Evolutionary conservation across 352 stramenopile genomes (phyloP).

Genomic region (Globisporangium ultimum): DNA sequence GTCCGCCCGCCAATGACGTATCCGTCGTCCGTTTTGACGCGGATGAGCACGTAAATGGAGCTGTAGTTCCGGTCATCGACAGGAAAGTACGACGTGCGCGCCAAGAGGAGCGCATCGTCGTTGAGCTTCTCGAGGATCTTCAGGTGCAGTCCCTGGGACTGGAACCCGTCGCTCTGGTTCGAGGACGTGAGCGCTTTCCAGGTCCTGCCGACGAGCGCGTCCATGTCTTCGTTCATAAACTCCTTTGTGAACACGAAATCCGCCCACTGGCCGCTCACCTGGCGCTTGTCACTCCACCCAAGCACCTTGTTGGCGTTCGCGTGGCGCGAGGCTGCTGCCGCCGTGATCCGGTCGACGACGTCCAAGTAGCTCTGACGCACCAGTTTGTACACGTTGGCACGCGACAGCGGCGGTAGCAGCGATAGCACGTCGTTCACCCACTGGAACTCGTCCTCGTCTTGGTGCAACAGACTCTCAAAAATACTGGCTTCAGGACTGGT

Average conservation of each 20-base stretch:
- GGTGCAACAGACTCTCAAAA: background rate
- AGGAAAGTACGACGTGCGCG: slow-evolving; percentile 20
- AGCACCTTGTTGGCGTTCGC: slow-evolving; percentile 23
- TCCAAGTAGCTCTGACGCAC: slow-evolving; percentile 10
- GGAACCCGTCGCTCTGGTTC: slow-evolving; percentile 22
- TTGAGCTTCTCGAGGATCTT: slow-evolving; percentile 32
- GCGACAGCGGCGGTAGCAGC: slow-evolving; percentile 15
- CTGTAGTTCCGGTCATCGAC: slow-evolving; percentile 14
- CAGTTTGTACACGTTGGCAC: slow-evolving; percentile 2
- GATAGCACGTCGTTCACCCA: slow-evolving; percentile 13
- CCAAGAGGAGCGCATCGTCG: slow-evolving; percentile 21
- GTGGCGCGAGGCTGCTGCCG: slow-evolving; percentile 11
- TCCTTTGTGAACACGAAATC: slow-evolving; percentile 27
- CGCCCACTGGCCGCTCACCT: slow-evolving; percentile 10
- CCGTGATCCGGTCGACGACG: slow-evolving; percentile 16
- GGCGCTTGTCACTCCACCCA: slow-evolving; percentile 28
- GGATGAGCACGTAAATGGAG: slow-evolving; percentile 20
- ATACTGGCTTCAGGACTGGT: background rate
- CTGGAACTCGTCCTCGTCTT: slow-evolving; percentile 17
- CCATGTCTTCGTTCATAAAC: slow-evolving; percentile 19
- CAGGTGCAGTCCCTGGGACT: slow-evolving; percentile 27
- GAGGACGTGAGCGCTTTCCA: slow-evolving; percentile 26
- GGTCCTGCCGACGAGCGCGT: slow-evolving; percentile 18
- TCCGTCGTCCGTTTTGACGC: slow-evolving; percentile 12
- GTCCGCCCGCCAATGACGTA: slow-evolving; percentile 23